phyloP scores from a whole-genome alignment of 2,329 filamentous ascomycete species.

The Helotiales sp. region DNA sequence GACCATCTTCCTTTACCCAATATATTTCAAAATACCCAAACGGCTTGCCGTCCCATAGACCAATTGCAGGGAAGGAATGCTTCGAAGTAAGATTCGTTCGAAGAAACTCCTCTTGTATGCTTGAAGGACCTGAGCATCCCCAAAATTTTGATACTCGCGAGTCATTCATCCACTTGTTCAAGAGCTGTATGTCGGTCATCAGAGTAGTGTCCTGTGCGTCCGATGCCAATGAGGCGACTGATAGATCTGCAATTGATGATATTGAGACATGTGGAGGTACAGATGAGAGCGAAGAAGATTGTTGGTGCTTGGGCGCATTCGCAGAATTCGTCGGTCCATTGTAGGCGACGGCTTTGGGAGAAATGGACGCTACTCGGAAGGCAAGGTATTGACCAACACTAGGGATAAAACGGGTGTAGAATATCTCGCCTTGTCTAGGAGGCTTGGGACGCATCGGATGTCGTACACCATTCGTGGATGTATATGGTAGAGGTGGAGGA shows the following conservation, averaged over 20 bases:
- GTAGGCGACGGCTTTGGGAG: constrained; percentile 62
- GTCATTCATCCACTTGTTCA: constrained; percentile 87
- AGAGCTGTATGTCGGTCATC: constrained; percentile 61
- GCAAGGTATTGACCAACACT: constrained; percentile 82
- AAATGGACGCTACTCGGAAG: constrained; percentile 79
- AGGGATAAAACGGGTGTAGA: constrained; percentile 86
- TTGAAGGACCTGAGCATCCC: constrained; percentile 62
- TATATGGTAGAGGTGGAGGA: constrained; percentile 78
- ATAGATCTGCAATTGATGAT: constrained; percentile 38
- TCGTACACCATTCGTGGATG: constrained; percentile 72
- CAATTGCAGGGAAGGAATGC: constrained; percentile 88
- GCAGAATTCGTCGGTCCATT: constrained; percentile 51
- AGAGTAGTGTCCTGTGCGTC: constrained; percentile 27
- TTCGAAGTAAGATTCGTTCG: constrained; percentile 60
- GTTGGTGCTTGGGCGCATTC: constrained; percentile 31
- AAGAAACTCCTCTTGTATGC: constrained; percentile 68
- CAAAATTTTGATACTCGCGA: constrained; percentile 84
- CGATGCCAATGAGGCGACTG: constrained; percentile 42
- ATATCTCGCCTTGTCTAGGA: constrained; percentile 83
- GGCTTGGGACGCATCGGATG: constrained; percentile 89
- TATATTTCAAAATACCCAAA: constrained; percentile 99
- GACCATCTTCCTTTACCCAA: constrained; percentile 90
- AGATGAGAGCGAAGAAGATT: constrained; percentile 29
- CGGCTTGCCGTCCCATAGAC: constrained; percentile 89
- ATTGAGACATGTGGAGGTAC: constrained; percentile 36